Conservation (phyloP, 2,329 filamentous ascomycete species). For the Pyrenochaeta sp. region DNA sequence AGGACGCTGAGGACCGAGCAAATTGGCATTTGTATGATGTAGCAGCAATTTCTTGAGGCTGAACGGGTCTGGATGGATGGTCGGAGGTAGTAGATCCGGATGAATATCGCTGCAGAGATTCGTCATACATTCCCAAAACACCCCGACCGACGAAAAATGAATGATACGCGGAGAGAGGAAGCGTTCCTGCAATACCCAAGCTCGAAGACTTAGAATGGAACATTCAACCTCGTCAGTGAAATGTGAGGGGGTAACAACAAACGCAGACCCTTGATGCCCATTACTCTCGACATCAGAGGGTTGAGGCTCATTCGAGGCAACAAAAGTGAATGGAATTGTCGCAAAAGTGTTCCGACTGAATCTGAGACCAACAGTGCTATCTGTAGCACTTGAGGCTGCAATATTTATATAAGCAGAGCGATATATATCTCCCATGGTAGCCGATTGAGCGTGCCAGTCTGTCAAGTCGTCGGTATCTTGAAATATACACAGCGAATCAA, state of each 20-base stretch:
- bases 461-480: conserved; percentile 9
- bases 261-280: neutral
- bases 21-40: neutral
- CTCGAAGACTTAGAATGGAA: conserved; percentile 3
- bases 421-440: conserved; percentile 6
- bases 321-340: neutral
- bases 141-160: conserved; percentile 10
- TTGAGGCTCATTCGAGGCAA: neutral
- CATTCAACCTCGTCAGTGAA: neutral
- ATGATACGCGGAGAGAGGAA: conserved; percentile 15
- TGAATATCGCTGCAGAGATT: neutral
- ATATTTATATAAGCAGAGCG: conserved; percentile 4
- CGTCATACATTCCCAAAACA: conserved; percentile 18
- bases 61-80: neutral
- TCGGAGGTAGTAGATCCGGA: neutral
- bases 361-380: neutral
- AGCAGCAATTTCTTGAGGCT: neutral
- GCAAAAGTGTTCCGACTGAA: neutral
- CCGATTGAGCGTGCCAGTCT: conserved; percentile 5
- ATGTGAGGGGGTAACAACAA: neutral
- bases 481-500: conserved; percentile 15
- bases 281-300: neutral
- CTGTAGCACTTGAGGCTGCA: conserved; percentile 3
- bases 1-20: neutral
- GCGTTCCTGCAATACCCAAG: conserved; percentile 22